Evolutionary conservation across 257 asterid species (phyloP), one percentile per base, ranked within the genome.

Genomic region (Agastache rugosa): DNA sequence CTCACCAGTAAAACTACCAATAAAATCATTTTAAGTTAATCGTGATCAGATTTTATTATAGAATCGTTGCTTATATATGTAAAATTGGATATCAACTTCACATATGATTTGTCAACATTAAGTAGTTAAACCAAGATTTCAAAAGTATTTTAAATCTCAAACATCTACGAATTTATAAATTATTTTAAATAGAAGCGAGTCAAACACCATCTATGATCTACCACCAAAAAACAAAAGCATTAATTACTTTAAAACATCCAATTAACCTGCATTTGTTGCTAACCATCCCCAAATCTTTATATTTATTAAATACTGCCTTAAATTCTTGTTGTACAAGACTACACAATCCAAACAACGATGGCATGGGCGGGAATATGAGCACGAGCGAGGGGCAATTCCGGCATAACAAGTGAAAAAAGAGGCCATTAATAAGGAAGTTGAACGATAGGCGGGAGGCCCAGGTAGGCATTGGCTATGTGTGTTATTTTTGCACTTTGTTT

Each of bases 371-470:
- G 51, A 77, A 42, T 79, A 74, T 8, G n/a, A 44, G 16, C 0
- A 0, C 1, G 20, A 15, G 11, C 0, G 66, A 63, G 74, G 85
- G 85, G 77, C 16, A 77, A 54, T 47, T 39, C 27, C 16, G 85
- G 69, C 11, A 77, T 17, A 67, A 5, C 7, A 50, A 3, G 3
- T 20, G 27, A 6, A 10, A 55, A 25, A 63, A 66, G 77, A 73
- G 82, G 79, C 75, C 77, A 68, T 81, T 67, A 77, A 72, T 69
- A 25, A 20, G 77, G 79, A 74, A 45, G 75, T 63, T 73, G 77
- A 77, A 74, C 20, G 59, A 69, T 75, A 70, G 85, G 82, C 77
- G 85, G 82, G 82, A 77, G 73, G 79, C 63, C 79, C 77, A 76
- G 71, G 68, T 69, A 47, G 73, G 73, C 77, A 73, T 29, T 72